These are phyloP conservation scores for Salix arbutifolia DNA, from an alignment of 345 rosid genomes.

Conservation along the genomic window DNA sequence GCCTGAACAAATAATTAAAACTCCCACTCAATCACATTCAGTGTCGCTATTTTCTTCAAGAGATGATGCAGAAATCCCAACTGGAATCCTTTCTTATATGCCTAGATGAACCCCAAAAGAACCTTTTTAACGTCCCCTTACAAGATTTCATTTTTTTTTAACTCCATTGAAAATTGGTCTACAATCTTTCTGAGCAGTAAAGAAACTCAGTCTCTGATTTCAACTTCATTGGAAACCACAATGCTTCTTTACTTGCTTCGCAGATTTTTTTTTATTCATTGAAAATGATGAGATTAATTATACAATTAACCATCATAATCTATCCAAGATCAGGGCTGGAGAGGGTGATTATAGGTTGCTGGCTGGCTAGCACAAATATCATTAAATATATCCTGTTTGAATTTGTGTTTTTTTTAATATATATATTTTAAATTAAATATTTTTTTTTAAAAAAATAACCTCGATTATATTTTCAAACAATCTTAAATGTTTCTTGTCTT, in stretches of 20 bases:
- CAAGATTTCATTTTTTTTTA: conserved; percentile 17
- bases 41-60: conserved; percentile 18
- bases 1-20: conserved; percentile 30
- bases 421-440: no score
- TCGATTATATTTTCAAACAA: background rate
- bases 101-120: conserved; percentile 18
- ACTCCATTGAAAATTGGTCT: conserved; percentile 16
- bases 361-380: background rate
- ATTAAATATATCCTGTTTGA: no score
- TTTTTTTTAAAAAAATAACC: no score
- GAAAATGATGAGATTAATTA: background rate
- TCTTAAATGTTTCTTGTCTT: background rate
- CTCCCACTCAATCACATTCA: conserved; percentile 35
- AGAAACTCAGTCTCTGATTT: conserved; percentile 7
- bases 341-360: background rate
- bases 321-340: background rate
- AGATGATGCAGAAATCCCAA: conserved; percentile 31
- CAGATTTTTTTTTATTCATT: background rate
- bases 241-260: background rate
- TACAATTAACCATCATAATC: background rate
- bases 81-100: conserved; percentile 10
- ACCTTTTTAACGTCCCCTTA: conserved; percentile 23
- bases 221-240: background rate
- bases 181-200: conserved; percentile 14
- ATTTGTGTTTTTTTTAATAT: no score